These are phyloP conservation scores for Fomitiporia mediterranea DNA, from an alignment of 1,284 basidiomycete genomes.

Conservation along the genomic window DNA sequence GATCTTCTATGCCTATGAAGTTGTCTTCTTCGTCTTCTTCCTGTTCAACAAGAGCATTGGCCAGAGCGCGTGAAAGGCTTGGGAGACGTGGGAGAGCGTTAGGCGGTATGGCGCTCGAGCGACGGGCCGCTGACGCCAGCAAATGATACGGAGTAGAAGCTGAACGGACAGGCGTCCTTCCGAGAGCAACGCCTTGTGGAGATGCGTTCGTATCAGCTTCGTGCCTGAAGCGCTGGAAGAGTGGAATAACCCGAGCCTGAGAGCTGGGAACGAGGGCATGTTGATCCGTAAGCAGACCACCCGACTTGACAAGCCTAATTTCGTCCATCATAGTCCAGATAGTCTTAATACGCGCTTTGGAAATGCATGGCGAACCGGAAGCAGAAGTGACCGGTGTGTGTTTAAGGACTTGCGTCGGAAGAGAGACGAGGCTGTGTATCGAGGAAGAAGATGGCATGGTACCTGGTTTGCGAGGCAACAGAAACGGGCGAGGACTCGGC, in stretches of 20 bases:
- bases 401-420: constrained; percentile 9
- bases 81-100: constrained; percentile 1
- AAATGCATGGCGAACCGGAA: constrained; percentile 16
- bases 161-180: constrained; percentile 10
- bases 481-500: constrained; percentile 1
- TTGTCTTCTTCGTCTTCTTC: neutral
- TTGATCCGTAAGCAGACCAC: constrained; percentile 9
- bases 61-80: neutral
- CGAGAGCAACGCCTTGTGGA: neutral
- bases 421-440: neutral
- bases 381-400: constrained; percentile 8
- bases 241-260: constrained; percentile 11
- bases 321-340: constrained; percentile 20
- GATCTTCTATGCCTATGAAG: too few species aligned
- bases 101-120: neutral
- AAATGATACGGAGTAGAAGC: constrained; percentile 13
- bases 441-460: neutral
- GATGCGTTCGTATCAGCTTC: constrained; percentile 4
- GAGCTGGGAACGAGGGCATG: constrained; percentile 11
- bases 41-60: neutral
- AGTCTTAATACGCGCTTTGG: constrained; percentile 15
- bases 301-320: constrained; percentile 16
- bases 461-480: neutral
- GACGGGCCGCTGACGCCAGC: neutral
- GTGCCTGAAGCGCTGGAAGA: constrained; percentile 15